Evolutionary conservation across 306 rosid genomes (phyloP).

Genomic region (Pueraria montana): DNA sequence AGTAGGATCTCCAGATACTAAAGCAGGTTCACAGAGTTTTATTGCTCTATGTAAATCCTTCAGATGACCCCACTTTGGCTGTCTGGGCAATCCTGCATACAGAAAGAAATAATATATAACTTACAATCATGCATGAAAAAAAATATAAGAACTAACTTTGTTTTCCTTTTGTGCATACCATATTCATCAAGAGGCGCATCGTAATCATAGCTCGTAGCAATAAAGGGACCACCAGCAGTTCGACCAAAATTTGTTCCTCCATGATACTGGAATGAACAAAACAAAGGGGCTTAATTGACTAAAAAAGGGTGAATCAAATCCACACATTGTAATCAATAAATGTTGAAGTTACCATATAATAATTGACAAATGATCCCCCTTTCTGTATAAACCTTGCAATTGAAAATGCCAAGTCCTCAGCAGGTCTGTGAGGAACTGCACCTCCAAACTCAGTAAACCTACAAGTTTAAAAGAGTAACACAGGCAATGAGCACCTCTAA

Average conservation of each 20-base stretch:
- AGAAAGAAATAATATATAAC: not conserved
- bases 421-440: slow-evolving; percentile 92
- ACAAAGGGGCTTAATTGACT: slow-evolving; percentile 38
- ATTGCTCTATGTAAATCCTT: slow-evolving; percentile 96
- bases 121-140: slow-evolving; percentile 37
- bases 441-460: slow-evolving; percentile 99
- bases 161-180: slow-evolving; percentile 59
- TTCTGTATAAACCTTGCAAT: slow-evolving; percentile 95
- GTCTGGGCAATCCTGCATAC: slow-evolving; percentile 77
- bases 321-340: slow-evolving; percentile 32
- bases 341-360: slow-evolving; percentile 81
- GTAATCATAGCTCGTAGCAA: slow-evolving; percentile 95
- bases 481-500: slow-evolving; percentile 17
- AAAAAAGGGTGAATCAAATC: slow-evolving; percentile 20
- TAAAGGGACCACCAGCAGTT: slow-evolving; percentile 99
- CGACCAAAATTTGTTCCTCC: slow-evolving; percentile 99
- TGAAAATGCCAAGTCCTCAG: slow-evolving; percentile 93
- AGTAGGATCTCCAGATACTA: slow-evolving; percentile 78
- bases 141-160: not conserved
- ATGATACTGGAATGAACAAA: slow-evolving; percentile 72
- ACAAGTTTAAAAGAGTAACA: slow-evolving; percentile 34
- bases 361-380: slow-evolving; percentile 92
- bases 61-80: slow-evolving; percentile 98
- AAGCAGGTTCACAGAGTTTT: slow-evolving; percentile 92
- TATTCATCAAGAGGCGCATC: slow-evolving; percentile 99